These are phyloP conservation scores for Rutstroemia sp. DNA, from an alignment of 2,329 filamentous ascomycete species.

Conservation along the genomic window DNA sequence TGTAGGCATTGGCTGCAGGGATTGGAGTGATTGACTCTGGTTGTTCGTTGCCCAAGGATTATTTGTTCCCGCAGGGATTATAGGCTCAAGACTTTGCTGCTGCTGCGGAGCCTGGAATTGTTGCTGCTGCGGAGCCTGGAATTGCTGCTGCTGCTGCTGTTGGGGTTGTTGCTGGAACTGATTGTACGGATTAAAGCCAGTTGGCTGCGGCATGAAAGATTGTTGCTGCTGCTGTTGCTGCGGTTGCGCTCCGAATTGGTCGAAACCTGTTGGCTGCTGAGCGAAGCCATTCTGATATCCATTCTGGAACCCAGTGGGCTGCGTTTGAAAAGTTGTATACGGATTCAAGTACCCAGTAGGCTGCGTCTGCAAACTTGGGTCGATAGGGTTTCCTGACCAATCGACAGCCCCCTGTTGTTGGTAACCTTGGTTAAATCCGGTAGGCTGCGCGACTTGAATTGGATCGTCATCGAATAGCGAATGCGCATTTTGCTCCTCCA, in stretches of 20 bases:
- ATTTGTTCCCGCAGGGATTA: slow-evolving; percentile 73
- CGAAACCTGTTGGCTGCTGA: slow-evolving; percentile 61
- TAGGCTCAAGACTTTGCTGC: slow-evolving; percentile 48
- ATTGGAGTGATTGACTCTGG: slow-evolving; percentile 48
- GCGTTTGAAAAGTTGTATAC: slow-evolving; percentile 43
- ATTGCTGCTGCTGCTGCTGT: no score
- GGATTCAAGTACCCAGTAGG: slow-evolving; percentile 66
- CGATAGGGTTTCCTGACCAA: slow-evolving; percentile 93
- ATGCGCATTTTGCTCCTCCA: slow-evolving; percentile 78
- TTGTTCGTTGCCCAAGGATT: slow-evolving; percentile 79
- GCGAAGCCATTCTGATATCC: slow-evolving; percentile 64
- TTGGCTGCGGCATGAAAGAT: slow-evolving; percentile 48
- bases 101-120: slow-evolving; percentile 31
- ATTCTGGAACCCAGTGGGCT: slow-evolving; percentile 60
- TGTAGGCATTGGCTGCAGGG: slow-evolving; percentile 75
- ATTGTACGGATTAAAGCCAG: slow-evolving; percentile 48
- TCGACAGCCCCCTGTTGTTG: slow-evolving; percentile 95
- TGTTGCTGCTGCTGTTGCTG: slow-evolving; percentile 9
- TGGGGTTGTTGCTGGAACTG: slow-evolving; percentile 28
- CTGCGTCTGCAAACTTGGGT: slow-evolving; percentile 70
- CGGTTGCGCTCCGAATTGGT: slow-evolving; percentile 56
- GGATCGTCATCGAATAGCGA: slow-evolving; percentile 83
- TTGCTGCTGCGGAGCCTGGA: no score
- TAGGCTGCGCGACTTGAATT: slow-evolving; percentile 52
- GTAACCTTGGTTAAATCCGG: slow-evolving; percentile 93